These are phyloP conservation scores for Xylaria polymorpha DNA, from an alignment of 2,329 filamentous ascomycete species.

Conservation along the genomic window DNA sequence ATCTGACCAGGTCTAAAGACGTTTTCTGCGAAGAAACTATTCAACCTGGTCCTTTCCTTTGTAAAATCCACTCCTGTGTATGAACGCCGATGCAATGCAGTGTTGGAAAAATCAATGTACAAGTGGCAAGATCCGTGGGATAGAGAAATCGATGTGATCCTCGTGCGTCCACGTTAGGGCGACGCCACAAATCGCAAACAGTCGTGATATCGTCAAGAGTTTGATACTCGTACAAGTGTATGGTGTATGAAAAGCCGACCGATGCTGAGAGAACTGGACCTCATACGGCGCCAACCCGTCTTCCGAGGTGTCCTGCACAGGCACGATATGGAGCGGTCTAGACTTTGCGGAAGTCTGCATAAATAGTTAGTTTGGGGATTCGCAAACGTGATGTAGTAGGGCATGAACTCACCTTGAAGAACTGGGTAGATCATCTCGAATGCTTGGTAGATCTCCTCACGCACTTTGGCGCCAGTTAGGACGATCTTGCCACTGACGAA, in stretches of 20 bases:
- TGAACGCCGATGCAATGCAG: conserved; percentile 71
- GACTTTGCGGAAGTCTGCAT: conserved; percentile 68
- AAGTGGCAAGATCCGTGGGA: conserved; percentile 36
- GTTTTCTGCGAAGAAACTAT: conserved; percentile 49
- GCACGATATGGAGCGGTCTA: conserved; percentile 48
- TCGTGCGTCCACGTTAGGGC: conserved; percentile 23
- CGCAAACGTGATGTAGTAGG: too few species aligned
- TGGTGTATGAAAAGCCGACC: conserved; percentile 11
- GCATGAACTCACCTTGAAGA: conserved; percentile 77
- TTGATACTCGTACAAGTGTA: conserved; percentile 45
- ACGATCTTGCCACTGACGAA: conserved; percentile 99
- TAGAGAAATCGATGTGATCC: not conserved
- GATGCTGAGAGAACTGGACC: conserved; percentile 25
- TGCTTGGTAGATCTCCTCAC: conserved; percentile 97
- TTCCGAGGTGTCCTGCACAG: not conserved
- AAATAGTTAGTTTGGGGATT: not conserved
- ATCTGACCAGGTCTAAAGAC: conserved; percentile 45
- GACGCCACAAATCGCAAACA: conserved; percentile 36
- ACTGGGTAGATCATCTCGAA: conserved; percentile 98
- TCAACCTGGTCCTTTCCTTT: conserved; percentile 44
- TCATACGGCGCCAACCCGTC: not conserved
- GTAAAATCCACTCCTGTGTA: conserved; percentile 47
- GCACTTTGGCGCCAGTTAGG: conserved; percentile 95
- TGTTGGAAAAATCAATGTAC: conserved; percentile 49
- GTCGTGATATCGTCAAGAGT: conserved; percentile 49